These are phyloP conservation scores for Paramyrothecium sp. DNA, from an alignment of 2,329 filamentous ascomycete genomes.

Conservation along the genomic window DNA sequence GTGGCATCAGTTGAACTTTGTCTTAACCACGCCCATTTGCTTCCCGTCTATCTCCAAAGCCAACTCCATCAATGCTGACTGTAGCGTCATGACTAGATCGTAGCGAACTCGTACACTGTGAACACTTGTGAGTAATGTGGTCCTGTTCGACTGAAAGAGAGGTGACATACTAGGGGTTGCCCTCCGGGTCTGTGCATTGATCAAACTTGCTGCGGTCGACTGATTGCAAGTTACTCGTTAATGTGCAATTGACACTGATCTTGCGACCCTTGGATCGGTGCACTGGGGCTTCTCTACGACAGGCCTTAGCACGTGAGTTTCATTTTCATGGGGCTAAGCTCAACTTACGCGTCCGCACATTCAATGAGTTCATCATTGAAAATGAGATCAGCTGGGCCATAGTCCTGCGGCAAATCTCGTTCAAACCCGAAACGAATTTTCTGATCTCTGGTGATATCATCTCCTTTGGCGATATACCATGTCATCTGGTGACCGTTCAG, in stretches of 20 bases:
- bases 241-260: neutral
- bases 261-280: neutral
- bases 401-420: neutral
- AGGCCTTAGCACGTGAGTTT: neutral
- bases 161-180: neutral
- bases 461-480: conserved; percentile 13
- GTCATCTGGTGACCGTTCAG: conserved; percentile 8
- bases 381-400: neutral
- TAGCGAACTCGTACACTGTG: neutral
- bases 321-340: too few relatives aligned
- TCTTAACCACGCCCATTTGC: neutral
- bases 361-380: neutral
- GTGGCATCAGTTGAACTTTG: too few relatives aligned
- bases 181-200: neutral
- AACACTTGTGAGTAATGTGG: neutral
- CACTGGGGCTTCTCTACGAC: neutral
- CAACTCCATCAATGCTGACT: neutral
- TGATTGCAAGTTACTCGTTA: neutral
- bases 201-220: neutral
- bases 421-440: conserved; percentile 6
- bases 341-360: neutral
- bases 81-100: neutral
- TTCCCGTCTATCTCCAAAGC: neutral
- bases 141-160: too few relatives aligned
- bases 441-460: conserved; percentile 9